Evolutionary conservation across 345 rosid species (phyloP).

Genomic region (Microcos paniculata): DNA sequence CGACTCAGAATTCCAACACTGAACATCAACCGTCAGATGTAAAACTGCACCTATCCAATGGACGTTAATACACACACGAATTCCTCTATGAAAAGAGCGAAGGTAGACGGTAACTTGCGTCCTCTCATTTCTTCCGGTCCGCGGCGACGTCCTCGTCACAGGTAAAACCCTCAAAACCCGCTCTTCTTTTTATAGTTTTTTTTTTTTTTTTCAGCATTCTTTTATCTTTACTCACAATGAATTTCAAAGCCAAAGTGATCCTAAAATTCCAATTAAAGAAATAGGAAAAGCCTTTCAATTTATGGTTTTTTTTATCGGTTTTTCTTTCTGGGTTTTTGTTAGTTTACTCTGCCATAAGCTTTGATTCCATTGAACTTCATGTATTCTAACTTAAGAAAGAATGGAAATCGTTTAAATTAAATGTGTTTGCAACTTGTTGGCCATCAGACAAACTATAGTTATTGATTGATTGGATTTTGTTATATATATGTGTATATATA

Average conservation of each 20-base stretch:
- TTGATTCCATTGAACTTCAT: neutral
- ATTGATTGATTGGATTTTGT: neutral
- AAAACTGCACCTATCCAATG: neutral
- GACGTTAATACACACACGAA: neutral
- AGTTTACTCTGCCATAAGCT: neutral
- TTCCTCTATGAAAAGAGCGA: neutral
- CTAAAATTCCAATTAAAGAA: neutral
- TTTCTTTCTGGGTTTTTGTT: slow-evolving; percentile 1
- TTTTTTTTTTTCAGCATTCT: neutral
- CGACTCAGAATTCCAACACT: too few relatives aligned
- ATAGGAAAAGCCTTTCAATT: neutral
- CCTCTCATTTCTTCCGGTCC: slow-evolving; percentile 9
- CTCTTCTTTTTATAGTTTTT: too few relatives aligned
- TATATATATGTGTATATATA: neutral
- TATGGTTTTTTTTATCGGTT: neutral
- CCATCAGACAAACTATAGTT: neutral
- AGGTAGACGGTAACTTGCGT: slow-evolving; percentile 17
- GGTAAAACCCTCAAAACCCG: too few relatives aligned
- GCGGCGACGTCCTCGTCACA: slow-evolving; percentile 18
- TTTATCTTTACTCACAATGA: neutral
- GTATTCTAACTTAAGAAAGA: neutral
- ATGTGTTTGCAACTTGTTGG: neutral
- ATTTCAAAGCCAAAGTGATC: neutral
- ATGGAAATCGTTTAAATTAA: neutral
- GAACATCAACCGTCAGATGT: neutral